Evolutionary conservation across 306 rosid species (phyloP), one percentile per base, ranked within the genome.

Genomic region (Calophaca sinica): DNA sequence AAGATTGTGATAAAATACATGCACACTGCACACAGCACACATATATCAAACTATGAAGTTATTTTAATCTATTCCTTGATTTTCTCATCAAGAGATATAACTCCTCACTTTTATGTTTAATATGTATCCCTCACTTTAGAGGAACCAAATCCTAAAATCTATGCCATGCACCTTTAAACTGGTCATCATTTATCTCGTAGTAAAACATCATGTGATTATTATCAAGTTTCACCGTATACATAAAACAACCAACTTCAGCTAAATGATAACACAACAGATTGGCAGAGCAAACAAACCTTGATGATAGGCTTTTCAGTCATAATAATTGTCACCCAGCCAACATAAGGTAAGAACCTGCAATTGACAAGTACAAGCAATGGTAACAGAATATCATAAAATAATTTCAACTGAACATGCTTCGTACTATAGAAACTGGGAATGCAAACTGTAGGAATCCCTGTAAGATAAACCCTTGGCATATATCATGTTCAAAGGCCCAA

Each of bases 291-390:
- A 79, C 89, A 58, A 62, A 93, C 98, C 98, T 94, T 94, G 69
- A 94, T 89, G 55, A 94, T 89, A 36, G 98, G 97, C 80, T 88
- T 91, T 66, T 94, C 98, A 1, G 98, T 94, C 98, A 94, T 91
- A 72, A 94, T 86, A 72, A 94, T 91, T 5, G 98, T 94, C 60
- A 89, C 97, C 98, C 98, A 91, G 55, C 98, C 97, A 41, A 91
- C 98, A 55, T 91, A 91, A 38, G 98, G 98, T 75, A 94, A 85
- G 79, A 91, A 91, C 79, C 98, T 91, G 97, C 62, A 81, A 73
- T 68, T 28, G 20, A 77, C 35, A 41, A 38, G 26, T 2, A 6
- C 57, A 77, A 71, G 73, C 57, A 78, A 73, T 39, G 58, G 4
- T 11, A 54, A 7, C 55, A 64, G 0, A 51, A 72, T 62, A 51